Base-by-base conservation (phyloP, 2,329 filamentous ascomycete species). In the Alternaria ventricosa region DNA sequence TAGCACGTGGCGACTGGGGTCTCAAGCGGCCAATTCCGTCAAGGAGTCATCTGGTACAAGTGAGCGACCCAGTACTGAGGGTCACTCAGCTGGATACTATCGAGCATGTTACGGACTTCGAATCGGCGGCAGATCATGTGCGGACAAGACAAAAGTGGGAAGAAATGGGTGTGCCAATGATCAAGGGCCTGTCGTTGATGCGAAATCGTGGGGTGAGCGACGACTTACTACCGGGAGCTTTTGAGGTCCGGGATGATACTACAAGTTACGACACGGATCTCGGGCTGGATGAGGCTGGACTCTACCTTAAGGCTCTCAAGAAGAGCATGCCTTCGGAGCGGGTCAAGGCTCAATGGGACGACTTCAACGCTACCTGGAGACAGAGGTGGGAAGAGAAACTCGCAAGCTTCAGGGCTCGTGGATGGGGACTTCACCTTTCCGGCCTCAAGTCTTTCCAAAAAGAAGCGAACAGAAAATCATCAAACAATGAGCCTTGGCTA, bases 31-130 rank as follows among this genome's bases (percentile, higher is more conserved):
- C 93, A 1, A 84, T 98, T 6, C 95, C 95, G 2, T 82, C 90
- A 9, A 90, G 90, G 78, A 89, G 91, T 4, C 69, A 62, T 9
- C 94, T 93, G 6, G 87, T 89, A 20, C 88, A 88, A 57, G 89
- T 89, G 7, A 83, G 81, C 47, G 90, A 89, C n/a, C 92, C 94
- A 10, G 84, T 92, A 54, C 87, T 97, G 57, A 88, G 92, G 68
- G 82, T 98, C 70, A 89, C 89, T 73, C 87, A 91, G 64, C 86
- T 97, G 68, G 95, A 98, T 83, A 92, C 93, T 3, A 87, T 89
- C 71, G 94, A 97, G 81, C 91, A 94, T 78, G 87, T 97, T 70
- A 97, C 94, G 75, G 94, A 97, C 75, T 98, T 94, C 80, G 86
- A 89, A 67, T 94, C 92, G 41, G 92, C 94, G 0, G 87, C 90